Evolutionary conservation across 1,139 yeast species (phyloP), one percentile per base, ranked within the genome.

Genomic region (Taphrina wiesneri): DNA sequence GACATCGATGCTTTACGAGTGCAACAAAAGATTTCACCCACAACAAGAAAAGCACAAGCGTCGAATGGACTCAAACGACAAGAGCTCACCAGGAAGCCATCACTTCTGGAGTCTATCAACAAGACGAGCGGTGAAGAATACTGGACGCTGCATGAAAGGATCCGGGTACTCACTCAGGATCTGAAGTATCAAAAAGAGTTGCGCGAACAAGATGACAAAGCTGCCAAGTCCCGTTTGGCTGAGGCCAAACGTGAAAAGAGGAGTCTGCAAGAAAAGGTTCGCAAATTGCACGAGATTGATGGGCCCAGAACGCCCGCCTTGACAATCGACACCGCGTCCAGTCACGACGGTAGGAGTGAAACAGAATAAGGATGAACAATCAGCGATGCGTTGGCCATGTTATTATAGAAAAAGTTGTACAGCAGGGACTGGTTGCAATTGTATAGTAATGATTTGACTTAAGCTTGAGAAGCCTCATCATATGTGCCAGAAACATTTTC

Each of bases 131-230:
- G 26, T 9, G 59, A 54, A 25, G 59, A 54, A 13, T 54, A 36
- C 34, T 54, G 59, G 59, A 39, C 49, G 5, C 23, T 54, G 26
- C 59, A 54, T 34, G 59, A 54, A 19, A 54, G 59, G 17, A 54
- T 54, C 21, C 36, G 41, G 2, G 49, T 25, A 9, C 59, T 54
- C n/a, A 36, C 46, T 15, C 59, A 39, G 25, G 59, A 54, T 13
- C 34, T 54, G 28, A 54, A 54, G 19, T 54, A 54, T 21, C 59
- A 54, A 17, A 54, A 54, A 17, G 59, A 54, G 17, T 15, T 54
- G 17, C 59, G 59, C 4, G 59, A 54, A 25, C 59, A 54, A 25
- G 59, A 54, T 34, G 59, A 54, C 23, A 36, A 23, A 25, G 59
- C 59, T 6, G 59, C 59, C 17, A 54, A 54, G 34, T 19, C 49